Conservation (phyloP, 257 asterid species). For the Vinca minor region DNA sequence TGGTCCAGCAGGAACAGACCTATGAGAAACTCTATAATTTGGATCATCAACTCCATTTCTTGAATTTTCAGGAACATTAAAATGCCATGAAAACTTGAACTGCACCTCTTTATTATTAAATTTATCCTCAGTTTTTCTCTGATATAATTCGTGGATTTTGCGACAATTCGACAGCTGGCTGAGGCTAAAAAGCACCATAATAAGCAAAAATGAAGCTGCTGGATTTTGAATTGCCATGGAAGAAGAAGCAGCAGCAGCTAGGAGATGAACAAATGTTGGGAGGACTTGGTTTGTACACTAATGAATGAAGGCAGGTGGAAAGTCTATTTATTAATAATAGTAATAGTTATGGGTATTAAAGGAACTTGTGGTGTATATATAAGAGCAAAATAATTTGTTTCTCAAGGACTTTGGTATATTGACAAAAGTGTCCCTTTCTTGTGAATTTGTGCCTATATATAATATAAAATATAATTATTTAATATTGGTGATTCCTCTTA, state of each 20-base stretch:
- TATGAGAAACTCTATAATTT: constrained; percentile 23
- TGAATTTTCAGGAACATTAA: constrained; percentile 18
- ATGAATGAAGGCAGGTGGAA: constrained; percentile 21
- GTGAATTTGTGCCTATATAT: neutral
- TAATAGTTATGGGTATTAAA: constrained; percentile 17
- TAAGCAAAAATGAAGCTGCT: constrained; percentile 13
- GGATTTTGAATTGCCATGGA: constrained; percentile 31
- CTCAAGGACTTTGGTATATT: neutral
- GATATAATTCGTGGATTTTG: constrained; percentile 6
- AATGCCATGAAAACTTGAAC: constrained; percentile 23
- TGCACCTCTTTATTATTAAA: neutral
- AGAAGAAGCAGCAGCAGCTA: constrained; percentile 14
- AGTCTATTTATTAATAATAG: constrained; percentile 19
- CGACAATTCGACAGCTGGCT: constrained; percentile 28
- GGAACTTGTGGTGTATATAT: constrained; percentile 12
- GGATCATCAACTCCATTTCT: constrained; percentile 12
- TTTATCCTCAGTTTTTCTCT: constrained; percentile 4
- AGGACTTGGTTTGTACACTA: constrained; percentile 15
- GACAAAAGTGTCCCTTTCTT: constrained; percentile 26
- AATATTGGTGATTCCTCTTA: no score
- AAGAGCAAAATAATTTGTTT: neutral
- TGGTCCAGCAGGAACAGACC: constrained; percentile 50
- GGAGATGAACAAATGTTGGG: constrained; percentile 3
- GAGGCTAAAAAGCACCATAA: constrained; percentile 14
- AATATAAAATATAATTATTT: no score